Base-by-base conservation (phyloP, 2,329 filamentous ascomycete genomes). In the Penicillium sclerotiorum region DNA sequence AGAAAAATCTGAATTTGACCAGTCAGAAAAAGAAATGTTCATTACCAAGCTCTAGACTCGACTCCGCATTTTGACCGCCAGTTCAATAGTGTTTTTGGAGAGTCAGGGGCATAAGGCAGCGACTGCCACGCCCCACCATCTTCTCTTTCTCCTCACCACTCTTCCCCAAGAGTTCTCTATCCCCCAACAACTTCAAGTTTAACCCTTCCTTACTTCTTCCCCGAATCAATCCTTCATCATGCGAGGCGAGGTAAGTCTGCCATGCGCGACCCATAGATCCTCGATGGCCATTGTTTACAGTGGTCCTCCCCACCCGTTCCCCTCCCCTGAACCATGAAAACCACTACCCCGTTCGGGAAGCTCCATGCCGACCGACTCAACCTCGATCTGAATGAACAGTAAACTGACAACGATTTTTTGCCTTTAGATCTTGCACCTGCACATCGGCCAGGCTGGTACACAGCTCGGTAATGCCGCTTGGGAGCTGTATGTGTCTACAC, bases 401-500 rank as follows among this genome's bases (percentile, higher is more conserved):
- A 22, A 43, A 47, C 44, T 37, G 5, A 45, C n/a, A n/a, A n/a
- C n/a, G n/a, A n/a, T n/a, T n/a, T n/a, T n/a, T n/a, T n/a, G n/a
- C n/a, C n/a, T n/a, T 32, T 59, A 86, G 83, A 80, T 87, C 69
- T 81, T 80, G 67, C 84, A 87, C 72, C 73, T 87, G 62, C 83
- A 86, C 69, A 83, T 87, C 70, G 84, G 84, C 71, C 84, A 87
- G 74, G 84, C 84, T 71, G 84, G 84, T 70, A 79, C 77, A 47
- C 84, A 87, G 77, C 80, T 87, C 52, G 84, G 84, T 63, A 86
- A 86, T 74, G 82, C 80, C 65, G 84, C 83, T 61, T 87, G 84
- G 84, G 83, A 87, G 72, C 77, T 86, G 84, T 86, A 81, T 59
- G 82, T 70, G 47, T 44, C 35, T 51, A 56, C 59, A 67, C 63